phyloP scores from a whole-genome alignment of 768 basidiomycete genomes.

The Boletus barrowsii region DNA sequence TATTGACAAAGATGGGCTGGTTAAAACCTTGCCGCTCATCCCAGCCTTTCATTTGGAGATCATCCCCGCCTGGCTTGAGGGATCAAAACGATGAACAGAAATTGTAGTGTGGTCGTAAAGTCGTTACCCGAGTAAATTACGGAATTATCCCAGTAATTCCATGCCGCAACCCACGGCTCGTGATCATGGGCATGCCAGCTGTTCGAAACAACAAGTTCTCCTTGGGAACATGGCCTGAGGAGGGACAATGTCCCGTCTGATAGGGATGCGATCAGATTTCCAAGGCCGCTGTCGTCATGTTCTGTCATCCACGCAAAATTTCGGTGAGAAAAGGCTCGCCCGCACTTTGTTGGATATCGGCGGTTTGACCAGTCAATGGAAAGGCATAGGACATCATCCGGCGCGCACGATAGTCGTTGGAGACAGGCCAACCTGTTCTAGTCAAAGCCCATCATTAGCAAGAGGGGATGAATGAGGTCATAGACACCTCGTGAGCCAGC shows the following conservation, averaged over 20 bases:
- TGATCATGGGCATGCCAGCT: conserved; percentile 88
- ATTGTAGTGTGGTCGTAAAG: not conserved
- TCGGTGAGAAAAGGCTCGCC: conserved; percentile 5
- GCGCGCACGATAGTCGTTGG: conserved; percentile 46
- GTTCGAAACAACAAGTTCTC: conserved; percentile 43
- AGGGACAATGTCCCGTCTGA: conserved; percentile 77
- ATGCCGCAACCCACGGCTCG: conserved; percentile 92
- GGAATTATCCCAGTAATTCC: conserved; percentile 82
- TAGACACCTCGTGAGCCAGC: conserved; percentile 43
- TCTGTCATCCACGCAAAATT: not conserved
- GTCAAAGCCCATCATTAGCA: not conserved
- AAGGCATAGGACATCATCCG: conserved; percentile 69
- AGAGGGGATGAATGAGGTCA: not conserved
- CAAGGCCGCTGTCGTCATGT: conserved; percentile 38
- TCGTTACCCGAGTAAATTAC: conserved; percentile 78
- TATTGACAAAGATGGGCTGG: conserved; percentile 67
- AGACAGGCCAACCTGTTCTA: conserved; percentile 41
- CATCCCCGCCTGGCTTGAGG: conserved; percentile 77
- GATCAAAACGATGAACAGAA: not conserved
- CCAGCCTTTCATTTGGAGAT: conserved; percentile 88
- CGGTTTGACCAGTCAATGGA: conserved; percentile 93
- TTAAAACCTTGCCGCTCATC: conserved; percentile 68
- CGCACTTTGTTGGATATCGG: conserved; percentile 46
- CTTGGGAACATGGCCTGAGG: conserved; percentile 45
- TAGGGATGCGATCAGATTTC: conserved; percentile 72